phyloP scores from a whole-genome alignment of 192 early-diverging fungal genomes.

The Backusella tuberculispora region DNA sequence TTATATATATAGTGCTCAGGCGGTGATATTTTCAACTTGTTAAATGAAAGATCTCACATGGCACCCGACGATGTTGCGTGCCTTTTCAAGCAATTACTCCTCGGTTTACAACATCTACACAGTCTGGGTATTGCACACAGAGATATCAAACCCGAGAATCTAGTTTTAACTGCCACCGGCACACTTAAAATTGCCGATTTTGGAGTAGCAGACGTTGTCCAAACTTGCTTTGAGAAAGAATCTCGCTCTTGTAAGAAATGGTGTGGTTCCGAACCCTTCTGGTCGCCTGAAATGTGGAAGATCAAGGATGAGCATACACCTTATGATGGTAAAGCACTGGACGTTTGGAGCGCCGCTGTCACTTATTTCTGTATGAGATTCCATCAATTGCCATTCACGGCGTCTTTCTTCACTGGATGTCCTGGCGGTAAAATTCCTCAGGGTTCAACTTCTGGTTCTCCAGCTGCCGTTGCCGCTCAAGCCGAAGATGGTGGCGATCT shows the following conservation, averaged over 20 bases:
- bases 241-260: conserved; percentile 83
- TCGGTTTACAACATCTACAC: conserved; percentile 91
- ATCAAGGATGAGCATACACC: conserved; percentile 67
- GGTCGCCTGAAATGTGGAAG: conserved; percentile 89
- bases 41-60: conserved; percentile 67
- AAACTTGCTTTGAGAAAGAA: conserved; percentile 76
- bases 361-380: conserved; percentile 86
- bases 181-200: conserved; percentile 97
- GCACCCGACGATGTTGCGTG: conserved; percentile 84
- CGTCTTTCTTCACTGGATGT: conserved; percentile 23
- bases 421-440: conserved; percentile 9
- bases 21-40: conserved; percentile 90
- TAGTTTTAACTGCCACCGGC: conserved; percentile 78
- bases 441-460: conserved; percentile 22
- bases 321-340: conserved; percentile 90
- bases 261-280: conserved; percentile 95
- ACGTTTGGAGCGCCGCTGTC: conserved; percentile 91
- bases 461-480: conserved; percentile 33
- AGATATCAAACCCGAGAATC: conserved; percentile 86
- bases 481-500: conserved; percentile 30
- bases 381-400: conserved; percentile 50
- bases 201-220: conserved; percentile 96
- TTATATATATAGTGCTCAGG: conserved; percentile 75
- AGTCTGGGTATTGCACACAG: conserved; percentile 94
- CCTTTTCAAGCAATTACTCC: conserved; percentile 93